Conservation (phyloP, 768 basidiomycete species). For the Scleroderma citrinum region DNA sequence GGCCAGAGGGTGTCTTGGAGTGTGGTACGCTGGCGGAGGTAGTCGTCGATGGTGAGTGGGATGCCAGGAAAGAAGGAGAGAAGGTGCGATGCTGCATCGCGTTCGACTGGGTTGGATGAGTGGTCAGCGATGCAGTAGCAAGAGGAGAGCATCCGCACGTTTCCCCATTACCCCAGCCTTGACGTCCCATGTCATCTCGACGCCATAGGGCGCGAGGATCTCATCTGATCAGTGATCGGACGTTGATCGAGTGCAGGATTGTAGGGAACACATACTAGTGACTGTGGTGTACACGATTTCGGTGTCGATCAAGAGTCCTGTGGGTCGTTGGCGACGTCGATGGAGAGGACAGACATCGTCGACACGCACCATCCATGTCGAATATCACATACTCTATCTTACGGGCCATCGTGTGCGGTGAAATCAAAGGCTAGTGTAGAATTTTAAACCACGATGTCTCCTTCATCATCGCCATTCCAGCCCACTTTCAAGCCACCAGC, state of each 20-base stretch:
- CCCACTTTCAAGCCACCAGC: constrained; percentile 39
- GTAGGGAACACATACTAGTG: constrained; percentile 50
- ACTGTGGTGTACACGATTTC: constrained; percentile 73
- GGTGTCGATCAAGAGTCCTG: constrained; percentile 72
- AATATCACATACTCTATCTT: constrained; percentile 60
- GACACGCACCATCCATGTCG: constrained; percentile 60
- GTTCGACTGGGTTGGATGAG: constrained; percentile 45
- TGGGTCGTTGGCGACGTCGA: constrained; percentile 3
- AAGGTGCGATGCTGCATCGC: constrained; percentile 56
- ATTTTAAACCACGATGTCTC: constrained; percentile 2
- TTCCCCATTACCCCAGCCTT: constrained; percentile 89
- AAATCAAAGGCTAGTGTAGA: neutral
- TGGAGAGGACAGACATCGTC: neutral
- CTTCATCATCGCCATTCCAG: constrained; percentile 12
- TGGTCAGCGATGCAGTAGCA: neutral
- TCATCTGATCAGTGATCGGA: constrained; percentile 42
- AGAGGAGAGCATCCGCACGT: constrained; percentile 37
- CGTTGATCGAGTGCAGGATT: neutral
- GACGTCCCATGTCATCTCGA: constrained; percentile 82
- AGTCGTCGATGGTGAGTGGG: constrained; percentile 54
- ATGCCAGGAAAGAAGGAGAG: constrained; percentile 76
- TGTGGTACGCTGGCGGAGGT: constrained; percentile 48
- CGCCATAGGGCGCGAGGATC: constrained; percentile 65
- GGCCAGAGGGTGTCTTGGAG: constrained; percentile 66
- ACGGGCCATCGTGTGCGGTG: constrained; percentile 3